Evolutionary conservation across 2,329 filamentous ascomycete species (phyloP).

Genomic region (Sarocladium oryzae): DNA sequence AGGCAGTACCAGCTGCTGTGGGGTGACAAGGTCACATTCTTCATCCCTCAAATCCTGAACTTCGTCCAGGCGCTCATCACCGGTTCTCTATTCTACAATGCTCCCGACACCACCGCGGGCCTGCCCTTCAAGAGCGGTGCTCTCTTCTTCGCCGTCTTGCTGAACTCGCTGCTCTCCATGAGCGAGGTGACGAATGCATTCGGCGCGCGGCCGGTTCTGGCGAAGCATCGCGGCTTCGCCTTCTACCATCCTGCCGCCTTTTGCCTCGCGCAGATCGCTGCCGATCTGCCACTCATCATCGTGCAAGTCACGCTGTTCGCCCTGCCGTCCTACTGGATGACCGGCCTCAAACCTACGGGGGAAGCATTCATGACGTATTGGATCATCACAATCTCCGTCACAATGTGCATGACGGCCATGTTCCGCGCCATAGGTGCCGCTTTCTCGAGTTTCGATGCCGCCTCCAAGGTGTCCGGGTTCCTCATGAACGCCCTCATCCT

Average conservation of each 20-base stretch:
- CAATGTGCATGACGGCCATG: slow-evolving; percentile 55
- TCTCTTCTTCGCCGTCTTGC: slow-evolving; percentile 29
- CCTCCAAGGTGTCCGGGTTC: slow-evolving; percentile 20
- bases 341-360: slow-evolving; percentile 19
- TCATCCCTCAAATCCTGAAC: slow-evolving; percentile 47
- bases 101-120: slow-evolving; percentile 33
- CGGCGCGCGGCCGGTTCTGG: slow-evolving; percentile 23
- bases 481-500: slow-evolving; percentile 17
- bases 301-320: slow-evolving; percentile 48
- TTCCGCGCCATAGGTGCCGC: slow-evolving; percentile 62
- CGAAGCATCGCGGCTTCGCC: slow-evolving; percentile 25
- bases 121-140: slow-evolving; percentile 42
- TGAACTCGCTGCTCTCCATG: background rate
- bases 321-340: slow-evolving; percentile 27
- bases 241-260: slow-evolving; percentile 26
- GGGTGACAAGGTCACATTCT: slow-evolving; percentile 24
- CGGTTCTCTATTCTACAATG: slow-evolving; percentile 59
- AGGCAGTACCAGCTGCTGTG: slow-evolving; percentile 26
- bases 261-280: slow-evolving; percentile 32
- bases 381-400: slow-evolving; percentile 52
- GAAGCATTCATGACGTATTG: slow-evolving; percentile 56
- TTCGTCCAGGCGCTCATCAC: slow-evolving; percentile 60
- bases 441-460: slow-evolving; percentile 39
- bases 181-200: slow-evolving; percentile 55
- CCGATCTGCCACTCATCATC: slow-evolving; percentile 38